Evolutionary conservation across 768 basidiomycete genomes (phyloP), one percentile per base, ranked within the genome.

Genomic region (Tulasnella sp.): DNA sequence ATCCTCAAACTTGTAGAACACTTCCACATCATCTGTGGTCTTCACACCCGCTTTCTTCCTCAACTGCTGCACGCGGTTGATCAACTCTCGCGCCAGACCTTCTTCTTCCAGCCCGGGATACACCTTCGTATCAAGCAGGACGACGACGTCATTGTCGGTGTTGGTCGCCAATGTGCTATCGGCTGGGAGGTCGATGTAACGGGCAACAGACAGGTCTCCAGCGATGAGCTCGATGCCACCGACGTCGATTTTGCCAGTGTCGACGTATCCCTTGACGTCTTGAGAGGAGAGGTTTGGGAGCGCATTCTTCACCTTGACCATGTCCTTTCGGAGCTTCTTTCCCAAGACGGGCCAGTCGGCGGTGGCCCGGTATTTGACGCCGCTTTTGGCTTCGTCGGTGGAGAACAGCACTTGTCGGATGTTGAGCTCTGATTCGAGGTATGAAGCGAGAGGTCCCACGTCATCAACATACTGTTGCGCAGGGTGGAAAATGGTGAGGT

Each of bases 271-370:
- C 72, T 87, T 92, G 68, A 97, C 81, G 5, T 79, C 82, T 44
- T 91, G 87, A 65, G 90, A 92, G 9, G 87, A 70, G 31, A 97
- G 80, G 21, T 73, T 72, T 7, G 92, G 90, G 25, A 99, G 77
- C 0, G 83, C 90, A 56, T 83, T 88, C 75, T 90, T 87, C 65
- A 99, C 93, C 29, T 86, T 86, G 19, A 74, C 83, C 31, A 98
- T 73, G 70, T 97, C 92, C 68, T 91, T 96, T 63, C 94, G 83
- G 51, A 99, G 78, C 72, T 96, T 98, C 66, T 83, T 82, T 50
- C 96, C 96, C 52, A 99, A 79, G 12, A 89, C 84, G n/a, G 81
- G 76, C 90, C 92, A 97, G 73, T 99, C 96, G 9, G 96, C 94
- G 27, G 85, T 83, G 3, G 85, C 93, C 56, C 82, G 82, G 77